Evolutionary conservation across 2,329 filamentous ascomycete genomes (phyloP), one percentile per base, ranked within the genome.

Genomic region (Diaporthe ilicicola): DNA sequence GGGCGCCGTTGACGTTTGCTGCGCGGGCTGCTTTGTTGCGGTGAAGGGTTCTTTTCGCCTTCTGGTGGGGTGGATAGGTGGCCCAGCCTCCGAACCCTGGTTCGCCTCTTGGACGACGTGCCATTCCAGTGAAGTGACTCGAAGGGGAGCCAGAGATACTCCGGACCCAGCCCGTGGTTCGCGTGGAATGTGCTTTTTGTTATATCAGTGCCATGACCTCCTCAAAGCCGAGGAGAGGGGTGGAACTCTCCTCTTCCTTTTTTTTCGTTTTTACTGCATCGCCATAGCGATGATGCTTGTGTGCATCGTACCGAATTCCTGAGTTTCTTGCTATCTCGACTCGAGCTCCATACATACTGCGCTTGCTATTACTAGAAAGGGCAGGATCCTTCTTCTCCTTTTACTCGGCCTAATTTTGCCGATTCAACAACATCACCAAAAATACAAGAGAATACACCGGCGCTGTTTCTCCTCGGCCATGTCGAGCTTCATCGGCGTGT

Each of bases 401-500:
- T 37, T 27, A 48, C 4, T 42, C 32, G 67, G 59, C 67, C 56
- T 69, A 51, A 61, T 37, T 37, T 13, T 37, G 10, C 17, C 37
- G 10, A 27, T 15, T 37, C 17, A 44, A 27, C 17, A 34, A 32
- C 24, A 24, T 9, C 13, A n/a, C 15, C 42, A 32, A 34, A 42
- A 27, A 10, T 24, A 29, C 15, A 46, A 34, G 19, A 27, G 7
- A 24, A 37, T 12, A 17, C 50, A 17, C 48, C 15, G 24, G 37
- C 17, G 27, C 3, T 48, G 24, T 24, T 34, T 37, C 50, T 12
- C 27, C 37, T 29, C n/a, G n/a, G 61, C 29, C 42, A 73, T 73
- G 71, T 73, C 71, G 17, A 70, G 71, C 68, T 44, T 73, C 56
- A 68, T 73, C 56, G 71, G 69, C 10, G 71, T 73, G 17, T 68